Base-by-base conservation (phyloP, 2,329 filamentous ascomycete genomes). In the Exophiala calicioides region DNA sequence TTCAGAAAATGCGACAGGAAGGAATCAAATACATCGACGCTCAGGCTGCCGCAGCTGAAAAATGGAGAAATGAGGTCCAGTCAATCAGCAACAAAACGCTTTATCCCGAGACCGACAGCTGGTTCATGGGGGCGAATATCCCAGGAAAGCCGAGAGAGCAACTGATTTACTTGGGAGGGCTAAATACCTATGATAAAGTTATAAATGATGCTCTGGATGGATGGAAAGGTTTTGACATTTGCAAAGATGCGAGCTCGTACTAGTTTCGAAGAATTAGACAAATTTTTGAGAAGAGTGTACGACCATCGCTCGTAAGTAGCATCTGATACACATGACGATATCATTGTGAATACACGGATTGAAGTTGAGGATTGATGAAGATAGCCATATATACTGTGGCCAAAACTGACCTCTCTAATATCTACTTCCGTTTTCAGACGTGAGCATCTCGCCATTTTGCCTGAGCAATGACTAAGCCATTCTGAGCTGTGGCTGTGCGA, bases 41-140 rank as follows among this genome's bases (percentile, higher is more conserved):
- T 27, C 41, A 13, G 49, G 47, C 15, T 33, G 50, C 19, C 26
- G 37, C 5, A 49, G 52, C 42, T 77, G 74, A 57, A 60, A 23
- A 20, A 16, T 53, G 36, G 44, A 45, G 4, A 41, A 15, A 31
- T 6, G n/a, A 13, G 5, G 29, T 49, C 13, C 41, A 53, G 23
- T n/a, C 44, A 12, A 53, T 49, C 37, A 41, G 32, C 27, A 38
- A 53, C 27, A 46, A 27, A 8, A 32, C 45, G 8, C 31, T 44
- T 3, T 44, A 34, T 1, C 39, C 65, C 0, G 70, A 70, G 0
- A 65, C 29, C 5, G n/a, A 64, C n/a, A 75, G 68, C 3, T 80
- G 75, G 39, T 81, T 78, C 53, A 78, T 79, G 70, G 78, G 79
- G 1, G 71, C 70, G 0, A 79, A 70, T 31, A 68, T 80, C 2